Base-by-base conservation (phyloP, 257 asterid genomes). In the Misopates orontium region DNA sequence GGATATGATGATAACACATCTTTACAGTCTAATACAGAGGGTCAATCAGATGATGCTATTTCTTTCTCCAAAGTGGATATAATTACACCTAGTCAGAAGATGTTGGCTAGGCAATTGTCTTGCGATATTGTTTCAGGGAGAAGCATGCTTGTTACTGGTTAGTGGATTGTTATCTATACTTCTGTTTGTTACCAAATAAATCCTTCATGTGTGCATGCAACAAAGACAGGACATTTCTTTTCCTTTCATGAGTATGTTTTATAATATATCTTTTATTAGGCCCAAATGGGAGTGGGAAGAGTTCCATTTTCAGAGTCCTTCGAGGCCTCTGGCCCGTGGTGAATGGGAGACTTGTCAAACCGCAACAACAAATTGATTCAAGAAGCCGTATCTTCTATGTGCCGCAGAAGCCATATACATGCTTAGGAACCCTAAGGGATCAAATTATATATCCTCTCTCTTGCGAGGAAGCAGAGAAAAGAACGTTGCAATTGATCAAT, bases 221-320 rank as follows among this genome's bases (percentile, higher is more conserved):
- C 42, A 1, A 1, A 10, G 42, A 36, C 42, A 8, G 42, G 42
- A 28, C 21, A 36, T 58, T 69, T 42, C n/a, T n/a, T 7, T 28
- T 7, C 36, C 66, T 66, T 23, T 60, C 31, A 21, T 24, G 32
- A 17, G 54, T 20, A 28, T 17, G 54, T 39, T 36, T 72, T 47
- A 55, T 40, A 6, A 53, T 44, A 0, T 55, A 56, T 28, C 45
- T 40, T 66, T 3, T 75, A 66, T 80, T 78, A 94, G 97, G 99
- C 72, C 99, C 99, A 71, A 94, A 94, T 77, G 99, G 99, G 73
- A 94, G 97, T 78, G 99, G 99, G 52, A 90, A 94, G 84, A 94
- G 99, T 77, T 94, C 99, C 13, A 77, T 94, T 75, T 94, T 94
- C 83, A 75, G 99, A 84, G 99, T 90, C 60, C 96, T 94, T 58